Evolutionary conservation across 495 filamentous ascomycete genomes (phyloP).

Genomic region (Halenospora varia): DNA sequence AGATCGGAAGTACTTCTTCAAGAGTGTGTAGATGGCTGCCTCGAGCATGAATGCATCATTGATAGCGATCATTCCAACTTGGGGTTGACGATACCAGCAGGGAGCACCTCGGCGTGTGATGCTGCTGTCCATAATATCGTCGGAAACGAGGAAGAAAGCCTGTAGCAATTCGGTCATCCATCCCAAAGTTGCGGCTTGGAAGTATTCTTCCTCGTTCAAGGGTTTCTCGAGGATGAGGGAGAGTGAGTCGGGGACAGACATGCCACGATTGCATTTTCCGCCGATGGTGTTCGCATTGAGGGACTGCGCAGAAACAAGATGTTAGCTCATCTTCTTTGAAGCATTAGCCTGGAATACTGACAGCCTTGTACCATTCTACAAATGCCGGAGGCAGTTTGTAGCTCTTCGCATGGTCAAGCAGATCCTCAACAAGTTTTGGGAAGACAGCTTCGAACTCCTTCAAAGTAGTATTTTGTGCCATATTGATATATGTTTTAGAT

Average conservation of each 20-base stretch:
- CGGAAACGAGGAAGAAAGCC: conserved; percentile 97
- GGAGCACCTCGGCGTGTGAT: conserved; percentile 90
- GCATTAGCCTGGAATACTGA: conserved; percentile 34
- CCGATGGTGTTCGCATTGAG: conserved; percentile 83
- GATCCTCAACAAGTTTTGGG: conserved; percentile 70
- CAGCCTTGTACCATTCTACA: conserved; percentile 83
- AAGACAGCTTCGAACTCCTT: conserved; percentile 88
- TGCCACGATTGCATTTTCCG: conserved; percentile 97
- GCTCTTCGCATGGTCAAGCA: conserved; percentile 66
- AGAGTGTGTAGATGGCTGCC: conserved; percentile 78
- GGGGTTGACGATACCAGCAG: conserved; percentile 88
- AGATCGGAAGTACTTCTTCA: conserved; percentile 86
- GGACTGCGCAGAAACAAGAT: conserved; percentile 48
- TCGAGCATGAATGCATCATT: conserved; percentile 99
- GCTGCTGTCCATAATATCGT: conserved; percentile 96
- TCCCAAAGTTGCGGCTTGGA: conserved; percentile 77
- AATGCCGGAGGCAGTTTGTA: conserved; percentile 81
- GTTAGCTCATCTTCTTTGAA: conserved; percentile 16
- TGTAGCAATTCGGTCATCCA: conserved; percentile 98
- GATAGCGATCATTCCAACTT: conserved; percentile 91
- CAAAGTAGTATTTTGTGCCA: conserved; percentile 64
- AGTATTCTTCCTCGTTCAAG: conserved; percentile 76
- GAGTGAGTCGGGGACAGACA: conserved; percentile 91
- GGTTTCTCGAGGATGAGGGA: conserved; percentile 70
- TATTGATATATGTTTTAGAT: conserved; percentile 29